Base-by-base conservation (phyloP, 1,284 basidiomycete species). In the Exsudoporus floridanus region DNA sequence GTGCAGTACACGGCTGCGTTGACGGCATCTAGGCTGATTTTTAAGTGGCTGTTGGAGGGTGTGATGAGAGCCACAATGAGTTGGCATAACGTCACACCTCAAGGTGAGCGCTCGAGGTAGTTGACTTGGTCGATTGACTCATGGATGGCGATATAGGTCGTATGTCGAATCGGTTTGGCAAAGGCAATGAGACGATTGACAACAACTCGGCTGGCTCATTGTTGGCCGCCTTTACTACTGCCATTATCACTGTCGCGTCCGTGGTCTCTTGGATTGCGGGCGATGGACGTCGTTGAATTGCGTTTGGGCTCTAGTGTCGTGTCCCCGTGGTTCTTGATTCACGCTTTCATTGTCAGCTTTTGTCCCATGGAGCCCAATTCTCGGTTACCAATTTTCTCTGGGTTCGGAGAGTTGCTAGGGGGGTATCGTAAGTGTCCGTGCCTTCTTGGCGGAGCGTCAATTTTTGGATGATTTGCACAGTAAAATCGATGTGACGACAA, bases 391-490 rank as follows among this genome's bases (percentile, higher is more conserved):
- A 80, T 84, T 53, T 82, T 82, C 63, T 77, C 83, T n/a, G 83
- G 80, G 8, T 88, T 88, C 59, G 76, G 76, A n/a, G 88, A 90
- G 65, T 66, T 88, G 14, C 71, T 90, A 3, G 77, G 79, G n/a
- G 46, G 87, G 86, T n/a, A 80, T 88, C 30, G 79, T 86, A 39
- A 82, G 84, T n/a, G 90, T 96, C 34, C 83, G 94, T 44, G 94
- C 93, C 0, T 97, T 94, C 71, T 88, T 88, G 9, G 89, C 85
- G 2, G 92, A 95, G 62, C 74, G 75, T 36, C 76, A 81, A n/a
- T 94, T 96, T 75, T 77, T 94, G 60, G 79, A 88, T 50, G 77
- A 79, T 45, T 73, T 94, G 31, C 88, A 88, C 65, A 64, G 53
- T 5, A 87, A 84, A 64, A 77, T 89, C 43, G 84, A 89, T 61